These are phyloP conservation scores for Dactylellina drechsleri DNA, from an alignment of 2,329 filamentous ascomycete genomes.

Conservation along the genomic window DNA sequence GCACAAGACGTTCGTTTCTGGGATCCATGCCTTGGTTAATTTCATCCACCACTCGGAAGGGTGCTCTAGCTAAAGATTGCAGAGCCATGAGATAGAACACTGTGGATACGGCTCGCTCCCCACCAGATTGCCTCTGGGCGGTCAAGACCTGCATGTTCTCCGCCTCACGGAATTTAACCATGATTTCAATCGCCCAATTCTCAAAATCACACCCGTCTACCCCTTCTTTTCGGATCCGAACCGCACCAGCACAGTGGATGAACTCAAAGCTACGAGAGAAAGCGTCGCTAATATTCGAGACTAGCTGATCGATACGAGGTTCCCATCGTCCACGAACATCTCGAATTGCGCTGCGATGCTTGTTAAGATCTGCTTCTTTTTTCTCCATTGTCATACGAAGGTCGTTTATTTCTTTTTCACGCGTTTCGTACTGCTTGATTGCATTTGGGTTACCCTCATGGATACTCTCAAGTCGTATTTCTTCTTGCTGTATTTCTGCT, in stretches of 20 bases:
- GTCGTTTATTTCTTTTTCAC: constrained; percentile 75
- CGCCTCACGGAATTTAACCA: constrained; percentile 92
- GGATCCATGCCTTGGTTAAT: constrained; percentile 99
- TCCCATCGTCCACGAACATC: constrained; percentile 81
- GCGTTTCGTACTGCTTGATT: constrained; percentile 79
- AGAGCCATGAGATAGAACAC: constrained; percentile 99
- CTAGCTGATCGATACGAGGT: constrained; percentile 79
- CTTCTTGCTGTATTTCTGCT: constrained; percentile 77
- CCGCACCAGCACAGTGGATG: constrained; percentile 93
- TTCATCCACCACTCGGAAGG: constrained; percentile 98
- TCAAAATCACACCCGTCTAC: constrained; percentile 78
- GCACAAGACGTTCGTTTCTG: constrained; percentile 96
- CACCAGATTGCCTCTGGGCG: constrained; percentile 92
- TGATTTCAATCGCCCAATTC: constrained; percentile 90
- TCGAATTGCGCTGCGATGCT: constrained; percentile 70
- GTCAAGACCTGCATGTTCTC: constrained; percentile 87
- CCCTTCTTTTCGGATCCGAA: constrained; percentile 82
- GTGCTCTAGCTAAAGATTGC: constrained; percentile 89
- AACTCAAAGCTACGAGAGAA: constrained; percentile 94
- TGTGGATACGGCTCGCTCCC: constrained; percentile 93
- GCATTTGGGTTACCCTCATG: constrained; percentile 79
- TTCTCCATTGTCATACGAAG: constrained; percentile 70
- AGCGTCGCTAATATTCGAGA: constrained; percentile 84
- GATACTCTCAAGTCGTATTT: constrained; percentile 80
- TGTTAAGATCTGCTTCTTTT: constrained; percentile 68